Conservation (phyloP, 2,329 filamentous ascomycete genomes). For the Hypoxylon sp. region DNA sequence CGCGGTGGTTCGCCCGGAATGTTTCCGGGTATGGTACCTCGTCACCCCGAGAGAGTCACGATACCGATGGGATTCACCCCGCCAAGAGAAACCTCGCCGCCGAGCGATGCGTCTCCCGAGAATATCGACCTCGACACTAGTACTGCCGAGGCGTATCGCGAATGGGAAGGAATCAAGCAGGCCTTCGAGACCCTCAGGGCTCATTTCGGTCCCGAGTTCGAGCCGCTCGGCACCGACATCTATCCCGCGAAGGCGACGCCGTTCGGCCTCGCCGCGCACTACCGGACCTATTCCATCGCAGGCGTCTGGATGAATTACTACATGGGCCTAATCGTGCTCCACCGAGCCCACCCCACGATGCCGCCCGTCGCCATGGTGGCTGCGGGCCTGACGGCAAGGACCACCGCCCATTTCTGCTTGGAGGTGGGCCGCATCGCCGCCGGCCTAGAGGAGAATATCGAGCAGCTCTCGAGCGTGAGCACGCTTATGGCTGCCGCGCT, state of each 20-base stretch:
- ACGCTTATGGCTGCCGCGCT: slow-evolving; percentile 85
- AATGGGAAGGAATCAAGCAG: slow-evolving; percentile 83
- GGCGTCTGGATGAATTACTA: slow-evolving; percentile 91
- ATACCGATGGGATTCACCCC: slow-evolving; percentile 70
- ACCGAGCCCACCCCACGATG: slow-evolving; percentile 89
- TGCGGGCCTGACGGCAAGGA: slow-evolving; percentile 80
- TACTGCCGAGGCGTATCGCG: slow-evolving; percentile 77
- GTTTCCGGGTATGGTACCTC: slow-evolving; percentile 71
- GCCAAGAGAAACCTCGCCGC: slow-evolving; percentile 61
- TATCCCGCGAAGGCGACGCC: slow-evolving; percentile 75
- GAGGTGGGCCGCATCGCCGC: slow-evolving; percentile 85
- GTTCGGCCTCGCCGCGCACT: slow-evolving; percentile 86
- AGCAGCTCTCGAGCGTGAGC: slow-evolving; percentile 72
- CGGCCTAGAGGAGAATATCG: slow-evolving; percentile 73
- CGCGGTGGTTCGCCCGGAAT: slow-evolving; percentile 61
- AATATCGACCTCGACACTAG: slow-evolving; percentile 74
- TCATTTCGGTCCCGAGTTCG: slow-evolving; percentile 81
- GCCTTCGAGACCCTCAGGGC: slow-evolving; percentile 78
- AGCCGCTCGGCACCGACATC: slow-evolving; percentile 79
- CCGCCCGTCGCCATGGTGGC: slow-evolving; percentile 91
- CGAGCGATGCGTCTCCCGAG: slow-evolving; percentile 60
- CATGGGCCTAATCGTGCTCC: slow-evolving; percentile 85
- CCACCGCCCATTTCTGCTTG: slow-evolving; percentile 79
- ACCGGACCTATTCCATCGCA: slow-evolving; percentile 88
- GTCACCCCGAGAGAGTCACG: slow-evolving; percentile 61